A percentile compares a stretch with the other conserved stretches of the same genome.
Conservation (phyloP, 2,329 filamentous ascomycete species). For the Phyllosticta citriasiana region DNA sequence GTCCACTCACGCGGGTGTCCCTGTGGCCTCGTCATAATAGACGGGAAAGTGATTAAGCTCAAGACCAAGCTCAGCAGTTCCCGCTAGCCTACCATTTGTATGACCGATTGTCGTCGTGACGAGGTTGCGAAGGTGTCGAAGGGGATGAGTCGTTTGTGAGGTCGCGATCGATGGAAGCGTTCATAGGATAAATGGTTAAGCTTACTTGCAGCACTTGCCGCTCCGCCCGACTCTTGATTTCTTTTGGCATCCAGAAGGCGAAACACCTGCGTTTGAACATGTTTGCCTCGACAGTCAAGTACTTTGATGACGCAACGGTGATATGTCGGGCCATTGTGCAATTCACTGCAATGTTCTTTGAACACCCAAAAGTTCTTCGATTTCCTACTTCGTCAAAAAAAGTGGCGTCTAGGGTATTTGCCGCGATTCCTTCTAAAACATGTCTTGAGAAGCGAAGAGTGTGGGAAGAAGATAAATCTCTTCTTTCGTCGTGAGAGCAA, state of each 20-base stretch:
- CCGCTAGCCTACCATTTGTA: not conserved
- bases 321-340: not conserved
- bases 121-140: not conserved
- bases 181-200: not conserved
- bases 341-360: not conserved
- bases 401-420: not conserved
- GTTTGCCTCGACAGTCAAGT: not conserved
- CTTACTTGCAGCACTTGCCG: not conserved
- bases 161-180: not conserved
- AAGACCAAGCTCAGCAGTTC: not conserved
- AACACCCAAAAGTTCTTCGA: not conserved
- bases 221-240: not conserved
- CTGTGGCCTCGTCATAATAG: not conserved
- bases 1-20: not conserved
- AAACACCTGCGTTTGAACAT: not conserved
- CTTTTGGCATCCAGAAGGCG: not conserved
- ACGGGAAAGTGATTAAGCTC: not conserved
- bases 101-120: not conserved
- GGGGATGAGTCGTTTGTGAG: not conserved
- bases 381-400: not conserved
- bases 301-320: too few relatives aligned
- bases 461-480: not conserved
- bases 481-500: not conserved
- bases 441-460: not conserved
- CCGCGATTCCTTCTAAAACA: not conserved